Conservation (phyloP, 108 stramenopile genomes). For the Cyclostephanos tholiformis region DNA sequence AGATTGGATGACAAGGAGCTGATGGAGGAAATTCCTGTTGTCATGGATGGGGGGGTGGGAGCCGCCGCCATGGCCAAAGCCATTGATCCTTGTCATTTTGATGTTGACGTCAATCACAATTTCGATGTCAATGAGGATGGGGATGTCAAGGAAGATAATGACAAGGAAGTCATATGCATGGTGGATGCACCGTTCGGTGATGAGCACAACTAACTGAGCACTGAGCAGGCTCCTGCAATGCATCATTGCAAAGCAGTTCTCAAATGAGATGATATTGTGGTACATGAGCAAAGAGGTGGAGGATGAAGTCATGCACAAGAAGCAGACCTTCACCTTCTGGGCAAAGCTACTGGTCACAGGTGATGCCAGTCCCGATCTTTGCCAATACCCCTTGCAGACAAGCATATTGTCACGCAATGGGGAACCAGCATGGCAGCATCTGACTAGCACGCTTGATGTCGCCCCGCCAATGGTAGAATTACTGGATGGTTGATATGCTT, state of each 20-base stretch:
- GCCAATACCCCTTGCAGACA: constrained; percentile 70
- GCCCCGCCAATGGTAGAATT: constrained; percentile 74
- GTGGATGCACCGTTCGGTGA: constrained; percentile 43
- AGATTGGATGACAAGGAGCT: constrained; percentile 13
- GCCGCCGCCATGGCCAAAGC: constrained; percentile 11
- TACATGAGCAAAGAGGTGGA: constrained; percentile 83
- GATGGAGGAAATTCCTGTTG: constrained; percentile 17
- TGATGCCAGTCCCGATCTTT: constrained; percentile 61
- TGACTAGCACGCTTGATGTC: constrained; percentile 36
- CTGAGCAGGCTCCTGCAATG: constrained; percentile 63
- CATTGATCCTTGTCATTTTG: background rate
- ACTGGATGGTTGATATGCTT: constrained; percentile 31
- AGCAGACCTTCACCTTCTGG: constrained; percentile 67
- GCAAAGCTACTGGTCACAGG: constrained; percentile 65
- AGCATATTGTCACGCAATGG: constrained; percentile 54
- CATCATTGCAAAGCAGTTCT: constrained; percentile 75
- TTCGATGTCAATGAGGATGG: background rate
- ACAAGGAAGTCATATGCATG: constrained; percentile 10
- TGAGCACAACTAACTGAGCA: constrained; percentile 27
- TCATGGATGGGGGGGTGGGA: constrained; percentile 6
- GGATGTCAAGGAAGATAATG: constrained; percentile 1
- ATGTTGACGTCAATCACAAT: background rate
- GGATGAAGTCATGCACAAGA: constrained; percentile 35
- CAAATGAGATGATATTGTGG: constrained; percentile 77
- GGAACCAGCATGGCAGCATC: constrained; percentile 58